Conservation (phyloP, 1,284 basidiomycete species). For the Cutaneotrichosporon cutaneum region DNA sequence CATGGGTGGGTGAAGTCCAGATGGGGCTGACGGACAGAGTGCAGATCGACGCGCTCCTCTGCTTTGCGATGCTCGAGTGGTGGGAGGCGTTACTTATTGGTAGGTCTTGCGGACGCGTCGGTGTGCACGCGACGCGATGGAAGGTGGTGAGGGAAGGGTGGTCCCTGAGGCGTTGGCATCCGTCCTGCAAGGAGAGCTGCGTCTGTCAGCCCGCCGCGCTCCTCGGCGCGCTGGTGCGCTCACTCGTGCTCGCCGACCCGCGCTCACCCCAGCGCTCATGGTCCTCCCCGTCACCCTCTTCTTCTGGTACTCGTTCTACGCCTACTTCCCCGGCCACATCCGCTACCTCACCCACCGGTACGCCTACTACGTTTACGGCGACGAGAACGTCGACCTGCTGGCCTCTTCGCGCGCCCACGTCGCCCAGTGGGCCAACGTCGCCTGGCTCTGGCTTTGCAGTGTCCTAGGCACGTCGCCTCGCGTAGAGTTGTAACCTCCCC, state of each 20-base stretch:
- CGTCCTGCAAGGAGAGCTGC: background rate
- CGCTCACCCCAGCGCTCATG: conserved; percentile 33
- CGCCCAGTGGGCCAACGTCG: conserved; percentile 20
- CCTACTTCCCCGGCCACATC: conserved; percentile 50
- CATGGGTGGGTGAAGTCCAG: conserved; percentile 25
- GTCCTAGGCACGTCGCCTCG: background rate
- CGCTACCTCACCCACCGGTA: conserved; percentile 48
- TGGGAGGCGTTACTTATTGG: conserved; percentile 50
- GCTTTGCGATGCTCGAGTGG: conserved; percentile 49
- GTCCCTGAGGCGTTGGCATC: background rate
- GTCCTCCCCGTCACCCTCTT: conserved; percentile 41
- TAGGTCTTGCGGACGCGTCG: conserved; percentile 28
- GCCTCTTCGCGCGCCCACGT: conserved; percentile 11
- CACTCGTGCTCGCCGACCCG: background rate
- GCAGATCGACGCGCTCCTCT: conserved; percentile 45
- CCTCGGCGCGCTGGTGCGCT: background rate
- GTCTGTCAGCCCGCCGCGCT: background rate
- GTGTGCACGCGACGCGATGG: background rate
- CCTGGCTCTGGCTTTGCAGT: conserved; percentile 15
- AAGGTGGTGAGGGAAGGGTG: background rate
- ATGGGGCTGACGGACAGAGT: conserved; percentile 30
- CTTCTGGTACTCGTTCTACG: conserved; percentile 51
- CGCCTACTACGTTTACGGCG: conserved; percentile 53
- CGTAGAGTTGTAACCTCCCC: conserved; percentile 3
- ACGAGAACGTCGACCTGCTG: conserved; percentile 37